phyloP scores from a whole-genome alignment of 768 basidiomycete species.

The Multifurca ochricompacta region DNA sequence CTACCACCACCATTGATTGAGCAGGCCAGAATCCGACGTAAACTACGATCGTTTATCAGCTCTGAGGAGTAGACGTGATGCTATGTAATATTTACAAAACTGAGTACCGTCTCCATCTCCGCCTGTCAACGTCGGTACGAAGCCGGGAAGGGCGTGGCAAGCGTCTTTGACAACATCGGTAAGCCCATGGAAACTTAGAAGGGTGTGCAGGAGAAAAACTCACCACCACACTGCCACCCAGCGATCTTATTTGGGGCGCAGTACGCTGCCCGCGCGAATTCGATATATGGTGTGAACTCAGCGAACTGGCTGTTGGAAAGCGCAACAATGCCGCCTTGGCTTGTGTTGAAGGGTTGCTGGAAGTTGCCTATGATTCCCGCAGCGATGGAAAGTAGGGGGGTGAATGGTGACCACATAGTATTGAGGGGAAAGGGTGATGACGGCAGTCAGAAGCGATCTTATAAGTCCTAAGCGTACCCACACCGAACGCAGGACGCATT shows the following conservation, averaged over 20 bases:
- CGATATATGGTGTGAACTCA: constrained; percentile 38
- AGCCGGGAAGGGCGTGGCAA: constrained; percentile 35
- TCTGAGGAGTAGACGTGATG: not conserved
- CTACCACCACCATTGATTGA: constrained; percentile 17
- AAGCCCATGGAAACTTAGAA: not conserved
- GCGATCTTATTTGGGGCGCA: constrained; percentile 33
- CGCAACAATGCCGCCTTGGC: constrained; percentile 15
- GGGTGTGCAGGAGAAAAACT: constrained; percentile 9
- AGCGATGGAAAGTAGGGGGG: not conserved
- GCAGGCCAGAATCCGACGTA: constrained; percentile 20
- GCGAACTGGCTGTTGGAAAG: constrained; percentile 30
- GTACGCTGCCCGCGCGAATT: constrained; percentile 51
- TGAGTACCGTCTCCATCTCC: constrained; percentile 45
- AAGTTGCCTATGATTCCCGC: not conserved
- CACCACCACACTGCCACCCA: constrained; percentile 41
- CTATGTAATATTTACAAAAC: constrained; percentile 31
- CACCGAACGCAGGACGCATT: not conserved
- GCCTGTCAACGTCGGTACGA: constrained; percentile 36
- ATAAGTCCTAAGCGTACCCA: too few species aligned
- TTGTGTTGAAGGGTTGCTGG: not conserved
- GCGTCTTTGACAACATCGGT: constrained; percentile 27
- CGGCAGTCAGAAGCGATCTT: not conserved
- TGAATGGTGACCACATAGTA: constrained; percentile 3
- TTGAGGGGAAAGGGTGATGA: not conserved
- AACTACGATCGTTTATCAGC: constrained; percentile 5